Evolutionary conservation across 73 alveolate species (phyloP).

Genomic region (Halteria grandinella): DNA sequence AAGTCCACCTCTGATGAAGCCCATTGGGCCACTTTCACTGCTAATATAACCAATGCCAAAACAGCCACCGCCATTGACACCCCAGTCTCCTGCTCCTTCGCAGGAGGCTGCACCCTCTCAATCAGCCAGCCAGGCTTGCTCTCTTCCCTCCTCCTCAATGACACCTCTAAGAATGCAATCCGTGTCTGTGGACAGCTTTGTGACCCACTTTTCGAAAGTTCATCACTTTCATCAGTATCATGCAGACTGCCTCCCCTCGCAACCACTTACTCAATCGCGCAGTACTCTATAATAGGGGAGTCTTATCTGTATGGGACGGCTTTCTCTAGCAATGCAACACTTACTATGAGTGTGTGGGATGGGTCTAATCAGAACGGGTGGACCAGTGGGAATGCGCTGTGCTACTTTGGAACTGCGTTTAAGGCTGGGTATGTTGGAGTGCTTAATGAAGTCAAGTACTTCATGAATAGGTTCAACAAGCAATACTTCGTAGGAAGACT

Average conservation of each 20-base stretch:
- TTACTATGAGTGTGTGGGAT: no score
- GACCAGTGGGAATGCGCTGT: neutral
- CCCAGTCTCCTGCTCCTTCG: constrained; percentile 20
- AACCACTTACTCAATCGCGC: constrained; percentile 24
- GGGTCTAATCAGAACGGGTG: no score
- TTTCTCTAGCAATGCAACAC: no score
- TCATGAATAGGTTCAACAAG: constrained; percentile 38
- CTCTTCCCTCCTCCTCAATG: neutral
- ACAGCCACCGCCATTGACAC: neutral
- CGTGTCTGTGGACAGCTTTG: constrained; percentile 4
- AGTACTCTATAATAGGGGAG: constrained; percentile 1
- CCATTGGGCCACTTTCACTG: constrained; percentile 12
- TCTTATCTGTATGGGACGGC: no score
- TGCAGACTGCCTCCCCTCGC: constrained; percentile 10
- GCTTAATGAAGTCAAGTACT: constrained; percentile 40
- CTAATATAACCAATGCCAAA: neutral
- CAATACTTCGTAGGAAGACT: constrained; percentile 26
- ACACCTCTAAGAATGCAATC: neutral
- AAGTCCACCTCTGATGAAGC: neutral
- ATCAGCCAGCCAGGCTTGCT: constrained; percentile 3
- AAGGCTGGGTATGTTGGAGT: constrained; percentile 37
- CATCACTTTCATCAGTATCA: neutral
- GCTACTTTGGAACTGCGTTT: constrained; percentile 23
- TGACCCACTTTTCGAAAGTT: neutral
- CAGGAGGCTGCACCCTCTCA: constrained; percentile 43